Evolutionary conservation across 805 yeast genomes (phyloP), one percentile per base, ranked within the genome.

Genomic region (Komagataella populi): DNA sequence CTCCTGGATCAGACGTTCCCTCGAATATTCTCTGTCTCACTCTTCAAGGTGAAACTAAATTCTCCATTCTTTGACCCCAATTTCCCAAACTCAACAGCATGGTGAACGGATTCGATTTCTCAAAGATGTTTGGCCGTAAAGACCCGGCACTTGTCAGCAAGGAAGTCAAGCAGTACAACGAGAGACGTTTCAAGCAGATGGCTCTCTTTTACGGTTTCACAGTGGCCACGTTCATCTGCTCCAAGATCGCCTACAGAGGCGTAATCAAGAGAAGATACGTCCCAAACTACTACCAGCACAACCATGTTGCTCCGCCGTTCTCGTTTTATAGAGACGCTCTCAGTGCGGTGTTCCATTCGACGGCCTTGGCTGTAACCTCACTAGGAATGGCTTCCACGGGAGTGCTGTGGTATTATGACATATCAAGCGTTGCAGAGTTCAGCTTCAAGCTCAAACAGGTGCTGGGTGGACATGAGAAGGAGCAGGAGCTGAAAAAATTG

Each of bases 231-330:
- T 74, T 89, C 47, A 66, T 81, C 51, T 81, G 88, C 10, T 80
- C 93, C 8, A 71, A 91, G 57, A 63, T 84, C 48, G 90, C 95
- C 16, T 81, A 81, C 63, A 75, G 85, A 60, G 84, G 93, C 17
- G 82, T 91, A 3, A 70, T 80, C 44, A 69, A 83, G 22, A 73
- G 96, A 58, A 81, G 84, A 65, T 88, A 80, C 58, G 66, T 80
- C 5, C 96, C 96, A 6, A 75, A 74, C 46, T 72, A 81, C 59
- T 90, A 86, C 66, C 89, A 87, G 59, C 87, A 90, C 10, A 89
- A 89, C 65, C 91, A 88, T 59, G 76, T 79, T 52, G 95, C 95
- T 2, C 96, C 96, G 4, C 72, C 80, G n/a, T 84, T 83, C 60
- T 83, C 85, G 30, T 81, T 86, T 62, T 80, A 86, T 55, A 77